Base-by-base conservation (phyloP, 1,139 yeast species). In the Magnusiomyces fungicola region DNA sequence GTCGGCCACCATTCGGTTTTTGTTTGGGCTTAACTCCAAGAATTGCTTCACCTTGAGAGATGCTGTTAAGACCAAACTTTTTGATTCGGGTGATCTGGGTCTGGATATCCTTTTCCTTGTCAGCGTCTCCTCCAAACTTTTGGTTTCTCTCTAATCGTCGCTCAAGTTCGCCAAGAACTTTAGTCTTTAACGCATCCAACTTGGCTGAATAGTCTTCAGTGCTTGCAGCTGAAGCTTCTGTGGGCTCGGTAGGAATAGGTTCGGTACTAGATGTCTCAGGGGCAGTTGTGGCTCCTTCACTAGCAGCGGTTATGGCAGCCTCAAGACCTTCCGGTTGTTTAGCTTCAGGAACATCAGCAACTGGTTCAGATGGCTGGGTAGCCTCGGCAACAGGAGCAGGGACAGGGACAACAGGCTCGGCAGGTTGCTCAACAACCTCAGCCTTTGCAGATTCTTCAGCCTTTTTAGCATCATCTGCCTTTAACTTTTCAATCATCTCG, bases 1-100 rank as follows among this genome's bases (percentile, higher is more conserved):
- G n/a, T n/a, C n/a, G n/a, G n/a, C n/a, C n/a, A n/a, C 40, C 19
- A 16, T 22, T 25, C 7, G 21, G 34, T 18, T 36, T 29, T 18
- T 18, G n/a, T 27, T 14, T n/a, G 6, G 43, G 39, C 38, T 23
- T 30, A 7, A 22, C 18, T 18, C 39, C 50, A 21, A 41, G 32
- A 34, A 48, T 38, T 19, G 14, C 24, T 23, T 46, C n/a, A 5
- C 47, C 43, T 6, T 34, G 24, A 14, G 37, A 32, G 10, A 24
- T 34, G 39, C 44, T 42, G 19, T 82, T 84, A 50, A 88, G 79
- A 23, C 97, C 97, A 61, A 88, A 89, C 70, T 86, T 87, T 63
- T 83, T 83, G 55, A 88, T 80, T 61, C 97, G 78, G 32, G 72
- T 73, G 59, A 85, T 73, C n/a, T 14, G 16, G 9, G 41, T 22